phyloP scores from a whole-genome alignment of 257 asterid species.

The Ocimum tenuiflorum region DNA sequence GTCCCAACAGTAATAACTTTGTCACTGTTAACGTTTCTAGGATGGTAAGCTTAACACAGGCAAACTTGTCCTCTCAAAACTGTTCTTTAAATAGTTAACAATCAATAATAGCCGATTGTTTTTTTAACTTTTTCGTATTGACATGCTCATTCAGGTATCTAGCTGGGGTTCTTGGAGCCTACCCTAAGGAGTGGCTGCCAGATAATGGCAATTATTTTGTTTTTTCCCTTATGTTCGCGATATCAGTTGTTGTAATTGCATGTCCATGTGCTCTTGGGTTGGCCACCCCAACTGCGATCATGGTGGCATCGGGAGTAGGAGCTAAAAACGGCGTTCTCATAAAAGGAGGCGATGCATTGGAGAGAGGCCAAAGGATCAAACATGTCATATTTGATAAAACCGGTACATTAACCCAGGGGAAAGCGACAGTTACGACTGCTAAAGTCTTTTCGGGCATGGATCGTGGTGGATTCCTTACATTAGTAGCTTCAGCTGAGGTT shows the following conservation, averaged over 20 bases:
- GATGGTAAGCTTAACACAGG: conserved; percentile 55
- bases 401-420: conserved; percentile 93
- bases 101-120: too few relatives aligned
- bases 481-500: conserved; percentile 99
- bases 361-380: conserved; percentile 72
- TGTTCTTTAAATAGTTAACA: not conserved
- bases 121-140: not conserved
- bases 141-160: conserved; percentile 44
- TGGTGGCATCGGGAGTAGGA: conserved; percentile 99
- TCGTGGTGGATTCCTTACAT: conserved; percentile 75
- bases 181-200: conserved; percentile 77
- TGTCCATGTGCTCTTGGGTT: conserved; percentile 97
- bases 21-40: conserved; percentile 63
- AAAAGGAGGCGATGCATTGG: conserved; percentile 95
- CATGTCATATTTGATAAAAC: conserved; percentile 84
- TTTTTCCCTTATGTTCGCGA: conserved; percentile 86
- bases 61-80: not conserved
- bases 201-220: conserved; percentile 76
- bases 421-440: conserved; percentile 68
- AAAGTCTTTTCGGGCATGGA: conserved; percentile 72
- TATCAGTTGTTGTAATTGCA: conserved; percentile 87
- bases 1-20: conserved; percentile 65
- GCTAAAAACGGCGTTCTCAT: conserved; percentile 90
- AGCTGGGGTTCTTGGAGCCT: conserved; percentile 71
- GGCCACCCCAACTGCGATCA: conserved; percentile 97